Percentiles rank a stretch among this genome's conserved stretches.
These are phyloP conservation scores for Amborella trichopoda DNA, from an alignment of 164 flowering plant species.

Conservation along the genomic window DNA sequence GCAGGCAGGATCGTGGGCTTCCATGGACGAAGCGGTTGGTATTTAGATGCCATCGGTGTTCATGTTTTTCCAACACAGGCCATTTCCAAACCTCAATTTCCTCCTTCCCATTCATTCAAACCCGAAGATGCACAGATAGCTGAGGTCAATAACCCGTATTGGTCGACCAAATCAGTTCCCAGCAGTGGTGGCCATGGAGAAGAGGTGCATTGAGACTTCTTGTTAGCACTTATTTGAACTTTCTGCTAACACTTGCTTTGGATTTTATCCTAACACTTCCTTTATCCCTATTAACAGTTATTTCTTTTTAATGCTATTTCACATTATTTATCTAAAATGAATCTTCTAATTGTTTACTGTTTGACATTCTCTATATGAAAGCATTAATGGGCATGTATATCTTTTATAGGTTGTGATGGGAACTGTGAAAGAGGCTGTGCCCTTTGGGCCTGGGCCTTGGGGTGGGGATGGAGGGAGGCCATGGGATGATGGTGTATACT, in stretches of 20 bases:
- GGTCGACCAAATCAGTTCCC: conserved; percentile 34
- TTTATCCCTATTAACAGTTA: no score
- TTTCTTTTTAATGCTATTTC: no score
- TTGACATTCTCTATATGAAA: no score
- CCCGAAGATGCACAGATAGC: conserved; percentile 7
- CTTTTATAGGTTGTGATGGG: conserved; percentile 25
- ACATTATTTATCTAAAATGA: no score
- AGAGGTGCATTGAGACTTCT: conserved; percentile 25
- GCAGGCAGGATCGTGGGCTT: conserved; percentile 68
- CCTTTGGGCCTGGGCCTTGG: conserved; percentile 75
- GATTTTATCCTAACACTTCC: no score
- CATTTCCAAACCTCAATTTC: conserved; percentile 9
- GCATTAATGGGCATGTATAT: no score
- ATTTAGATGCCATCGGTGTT: conserved; percentile 66
- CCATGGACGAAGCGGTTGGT: conserved; percentile 63
- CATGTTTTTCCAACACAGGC: conserved; percentile 47
- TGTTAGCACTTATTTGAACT: neutral
- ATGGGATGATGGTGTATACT: conserved; percentile 85
- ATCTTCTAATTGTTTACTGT: no score
- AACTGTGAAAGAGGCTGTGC: conserved; percentile 50
- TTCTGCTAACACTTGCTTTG: no score
- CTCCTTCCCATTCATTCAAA: conserved; percentile 2
- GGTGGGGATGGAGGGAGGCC: conserved; percentile 78
- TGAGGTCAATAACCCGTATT: conserved; percentile 28
- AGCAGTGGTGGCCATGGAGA: conserved; percentile 18